phyloP scores from a whole-genome alignment of 148 eudicot genomes.

The Spergularia bocconei region DNA sequence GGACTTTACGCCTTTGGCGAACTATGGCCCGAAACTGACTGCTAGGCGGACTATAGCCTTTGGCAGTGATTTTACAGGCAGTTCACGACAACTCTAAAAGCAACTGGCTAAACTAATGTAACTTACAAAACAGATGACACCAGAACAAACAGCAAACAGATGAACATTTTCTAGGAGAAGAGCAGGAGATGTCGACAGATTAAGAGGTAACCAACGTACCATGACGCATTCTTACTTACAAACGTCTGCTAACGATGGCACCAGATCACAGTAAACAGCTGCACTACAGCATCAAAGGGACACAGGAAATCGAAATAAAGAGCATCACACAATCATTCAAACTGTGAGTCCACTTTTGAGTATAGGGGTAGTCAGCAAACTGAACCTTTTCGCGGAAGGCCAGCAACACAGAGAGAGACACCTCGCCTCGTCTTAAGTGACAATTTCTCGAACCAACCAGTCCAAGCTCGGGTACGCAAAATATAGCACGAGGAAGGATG shows the following conservation, averaged over 20 bases:
- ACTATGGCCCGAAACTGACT: neutral
- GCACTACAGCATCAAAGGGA: neutral
- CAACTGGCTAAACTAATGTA: conserved; percentile 2
- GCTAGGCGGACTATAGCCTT: neutral
- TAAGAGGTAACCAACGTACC: conserved; percentile 3
- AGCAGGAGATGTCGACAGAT: conserved; percentile 17
- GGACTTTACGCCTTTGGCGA: neutral
- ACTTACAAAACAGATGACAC: conserved; percentile 1
- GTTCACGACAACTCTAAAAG: neutral
- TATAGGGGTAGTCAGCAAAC: conserved; percentile 22
- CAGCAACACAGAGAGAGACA: conserved; percentile 15
- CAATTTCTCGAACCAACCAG: conserved; percentile 58
- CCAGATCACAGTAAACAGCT: neutral
- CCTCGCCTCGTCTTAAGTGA: conserved; percentile 31
- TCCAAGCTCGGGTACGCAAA: conserved; percentile 64
- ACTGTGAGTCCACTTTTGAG: neutral
- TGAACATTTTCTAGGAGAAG: neutral
- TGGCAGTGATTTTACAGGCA: neutral
- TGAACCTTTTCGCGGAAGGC: neutral
- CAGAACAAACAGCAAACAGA: neutral
- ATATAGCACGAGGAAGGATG: conserved; percentile 56
- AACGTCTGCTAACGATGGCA: neutral
- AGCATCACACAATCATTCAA: conserved; percentile 2
- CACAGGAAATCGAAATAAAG: neutral
- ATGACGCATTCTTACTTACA: neutral